Percentiles rank a stretch among this genome's conserved stretches.
Evolutionary conservation across 1,284 basidiomycete genomes (phyloP).

Genomic region (Ceratorhiza oryzae-sativae): DNA sequence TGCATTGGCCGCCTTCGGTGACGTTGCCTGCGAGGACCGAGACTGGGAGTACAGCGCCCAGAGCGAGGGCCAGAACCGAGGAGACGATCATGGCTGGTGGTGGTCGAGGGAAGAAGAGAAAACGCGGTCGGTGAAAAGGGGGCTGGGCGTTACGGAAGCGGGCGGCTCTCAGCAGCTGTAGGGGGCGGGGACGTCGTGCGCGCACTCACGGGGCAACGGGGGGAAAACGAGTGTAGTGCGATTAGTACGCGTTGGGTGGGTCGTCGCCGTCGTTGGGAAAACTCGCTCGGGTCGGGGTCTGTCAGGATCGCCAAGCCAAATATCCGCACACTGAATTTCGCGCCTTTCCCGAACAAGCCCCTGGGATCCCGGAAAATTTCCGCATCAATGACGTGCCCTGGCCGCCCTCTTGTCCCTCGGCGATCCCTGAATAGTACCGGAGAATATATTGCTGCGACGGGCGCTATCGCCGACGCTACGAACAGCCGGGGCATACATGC

Average conservation of each 20-base stretch:
- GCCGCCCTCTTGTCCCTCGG: slow-evolving; percentile 4
- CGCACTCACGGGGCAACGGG: not conserved
- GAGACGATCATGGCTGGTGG: slow-evolving; percentile 41
- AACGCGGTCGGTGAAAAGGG: slow-evolving; percentile 15
- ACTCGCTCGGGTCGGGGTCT: not conserved
- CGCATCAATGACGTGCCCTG: slow-evolving; percentile 6
- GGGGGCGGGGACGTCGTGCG: slow-evolving; percentile 1
- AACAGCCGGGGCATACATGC: slow-evolving; percentile 68
- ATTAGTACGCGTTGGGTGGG: slow-evolving; percentile 12
- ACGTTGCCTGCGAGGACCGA: slow-evolving; percentile 55
- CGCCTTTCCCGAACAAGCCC: slow-evolving; percentile 1
- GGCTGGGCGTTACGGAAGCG: slow-evolving; percentile 23
- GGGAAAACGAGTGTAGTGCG: slow-evolving; percentile 36
- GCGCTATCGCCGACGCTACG: slow-evolving; percentile 5
- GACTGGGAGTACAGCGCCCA: slow-evolving; percentile 51
- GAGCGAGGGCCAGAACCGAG: slow-evolving; percentile 53
- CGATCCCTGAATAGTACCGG: not conserved
- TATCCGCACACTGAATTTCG: not conserved
- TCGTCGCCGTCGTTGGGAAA: slow-evolving; percentile 34
- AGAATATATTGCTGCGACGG: slow-evolving; percentile 14
- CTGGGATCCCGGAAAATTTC: not conserved
- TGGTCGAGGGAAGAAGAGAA: not conserved
- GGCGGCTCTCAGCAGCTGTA: not conserved
- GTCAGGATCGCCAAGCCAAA: slow-evolving; percentile 16
- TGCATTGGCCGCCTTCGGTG: slow-evolving; percentile 60